These are phyloP conservation scores for Pythium phragmiticola DNA, from an alignment of 352 stramenopile species.

Conservation along the genomic window DNA sequence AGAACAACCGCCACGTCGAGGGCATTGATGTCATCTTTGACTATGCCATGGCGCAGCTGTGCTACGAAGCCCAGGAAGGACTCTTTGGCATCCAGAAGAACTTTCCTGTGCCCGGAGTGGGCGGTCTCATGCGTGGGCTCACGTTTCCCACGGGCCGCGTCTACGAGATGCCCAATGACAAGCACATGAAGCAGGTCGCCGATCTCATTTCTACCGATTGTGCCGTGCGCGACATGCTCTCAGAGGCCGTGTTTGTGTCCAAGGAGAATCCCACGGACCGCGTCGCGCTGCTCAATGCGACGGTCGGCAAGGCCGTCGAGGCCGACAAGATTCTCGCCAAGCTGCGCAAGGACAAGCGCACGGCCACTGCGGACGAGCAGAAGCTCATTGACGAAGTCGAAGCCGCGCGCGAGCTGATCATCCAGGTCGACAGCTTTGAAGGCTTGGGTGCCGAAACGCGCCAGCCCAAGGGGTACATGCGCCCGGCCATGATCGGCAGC, in stretches of 20 bases:
- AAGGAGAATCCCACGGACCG: conserved; percentile 52
- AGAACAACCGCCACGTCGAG: conserved; percentile 92
- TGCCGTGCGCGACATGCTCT: conserved; percentile 64
- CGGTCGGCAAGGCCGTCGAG: conserved; percentile 86
- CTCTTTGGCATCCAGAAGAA: conserved; percentile 96
- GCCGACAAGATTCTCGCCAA: conserved; percentile 91
- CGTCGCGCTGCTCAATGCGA: conserved; percentile 72
- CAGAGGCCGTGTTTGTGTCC: conserved; percentile 76
- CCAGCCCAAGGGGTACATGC: conserved; percentile 85
- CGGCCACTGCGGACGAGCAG: conserved; percentile 91
- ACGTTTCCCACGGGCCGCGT: conserved; percentile 95
- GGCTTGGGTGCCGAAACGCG: conserved; percentile 80
- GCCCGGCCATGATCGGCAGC: conserved; percentile 83
- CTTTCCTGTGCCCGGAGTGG: conserved; percentile 93
- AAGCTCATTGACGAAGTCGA: conserved; percentile 95
- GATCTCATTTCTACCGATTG: conserved; percentile 76
- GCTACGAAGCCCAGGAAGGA: conserved; percentile 95
- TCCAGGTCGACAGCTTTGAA: conserved; percentile 95
- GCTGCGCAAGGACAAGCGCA: conserved; percentile 94
- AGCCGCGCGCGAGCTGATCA: conserved; percentile 94
- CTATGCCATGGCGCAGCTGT: conserved; percentile 96
- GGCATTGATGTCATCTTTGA: conserved; percentile 96
- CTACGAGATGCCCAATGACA: conserved; percentile 91
- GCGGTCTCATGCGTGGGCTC: conserved; percentile 91
- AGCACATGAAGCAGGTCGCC: conserved; percentile 69